Percentiles rank a stretch among this genome's conserved stretches.
Conservation (phyloP, 495 filamentous ascomycete genomes). For the Sporormia fimetaria region DNA sequence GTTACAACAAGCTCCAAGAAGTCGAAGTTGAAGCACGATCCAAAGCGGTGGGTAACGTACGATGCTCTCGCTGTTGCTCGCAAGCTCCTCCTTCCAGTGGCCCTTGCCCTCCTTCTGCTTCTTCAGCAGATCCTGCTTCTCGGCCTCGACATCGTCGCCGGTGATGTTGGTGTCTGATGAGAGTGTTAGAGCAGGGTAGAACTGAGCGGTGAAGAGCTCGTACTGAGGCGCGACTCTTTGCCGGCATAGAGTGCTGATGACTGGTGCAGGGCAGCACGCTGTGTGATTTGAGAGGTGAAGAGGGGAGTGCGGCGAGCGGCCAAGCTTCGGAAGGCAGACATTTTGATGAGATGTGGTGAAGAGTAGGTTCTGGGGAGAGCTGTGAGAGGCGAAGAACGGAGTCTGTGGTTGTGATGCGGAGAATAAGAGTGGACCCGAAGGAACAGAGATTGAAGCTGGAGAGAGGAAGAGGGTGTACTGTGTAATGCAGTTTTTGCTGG, state of each 20-base stretch:
- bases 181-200: background rate
- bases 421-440: background rate
- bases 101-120: conserved; percentile 64
- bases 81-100: conserved; percentile 71
- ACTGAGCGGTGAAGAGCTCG: conserved; percentile 1
- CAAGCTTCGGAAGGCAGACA: conserved; percentile 12
- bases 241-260: conserved; percentile 18
- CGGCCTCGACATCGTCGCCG: conserved; percentile 44
- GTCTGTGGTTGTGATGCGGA: background rate
- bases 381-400: background rate
- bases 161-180: conserved; percentile 28
- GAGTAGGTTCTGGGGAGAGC: background rate
- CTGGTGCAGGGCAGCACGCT: conserved; percentile 12
- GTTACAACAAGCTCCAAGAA: background rate
- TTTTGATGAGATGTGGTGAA: background rate
- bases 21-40: background rate
- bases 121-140: conserved; percentile 61
- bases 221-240: conserved; percentile 30
- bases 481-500: background rate
- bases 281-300: conserved; percentile 10
- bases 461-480: background rate
- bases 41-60: conserved; percentile 36
- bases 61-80: conserved; percentile 68
- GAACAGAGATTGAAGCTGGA: background rate
- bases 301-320: conserved; percentile 11